A percentile compares a stretch with the other conserved stretches of the same genome.
Conservation (phyloP, 352 stramenopile genomes). For the Pythium brachiatum region DNA sequence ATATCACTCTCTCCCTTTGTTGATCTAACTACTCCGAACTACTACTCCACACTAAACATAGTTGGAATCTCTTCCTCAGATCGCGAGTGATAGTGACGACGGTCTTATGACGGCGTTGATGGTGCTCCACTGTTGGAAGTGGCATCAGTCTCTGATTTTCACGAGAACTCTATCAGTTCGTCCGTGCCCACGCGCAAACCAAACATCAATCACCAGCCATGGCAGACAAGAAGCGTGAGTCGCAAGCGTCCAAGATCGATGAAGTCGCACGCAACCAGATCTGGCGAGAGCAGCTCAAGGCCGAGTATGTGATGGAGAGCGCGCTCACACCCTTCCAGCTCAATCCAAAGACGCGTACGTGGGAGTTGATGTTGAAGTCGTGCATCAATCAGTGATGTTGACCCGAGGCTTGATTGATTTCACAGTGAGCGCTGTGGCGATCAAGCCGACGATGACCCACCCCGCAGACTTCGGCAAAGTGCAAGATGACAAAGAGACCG, state of each 20-base stretch:
- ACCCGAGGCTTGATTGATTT: neutral
- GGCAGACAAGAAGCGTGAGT: slow-evolving; percentile 76
- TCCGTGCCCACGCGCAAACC: no score
- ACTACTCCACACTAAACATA: neutral
- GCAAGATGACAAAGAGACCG: slow-evolving; percentile 47
- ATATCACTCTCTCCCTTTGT: neutral
- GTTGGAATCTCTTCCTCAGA: slow-evolving; percentile 1
- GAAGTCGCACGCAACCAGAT: slow-evolving; percentile 86
- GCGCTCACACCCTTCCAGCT: slow-evolving; percentile 77
- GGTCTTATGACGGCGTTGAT: neutral
- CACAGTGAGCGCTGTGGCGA: slow-evolving; percentile 69
- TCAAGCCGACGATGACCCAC: slow-evolving; percentile 76
- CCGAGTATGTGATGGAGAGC: slow-evolving; percentile 77
- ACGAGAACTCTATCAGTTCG: neutral
- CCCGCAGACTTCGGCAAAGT: slow-evolving; percentile 67
- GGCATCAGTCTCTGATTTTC: neutral
- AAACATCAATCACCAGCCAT: slow-evolving; percentile 25
- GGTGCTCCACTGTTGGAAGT: neutral
- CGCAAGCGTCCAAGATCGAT: slow-evolving; percentile 77
- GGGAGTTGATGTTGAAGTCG: neutral
- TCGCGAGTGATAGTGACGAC: neutral
- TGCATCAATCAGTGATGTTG: slow-evolving; percentile 1
- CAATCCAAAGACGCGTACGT: slow-evolving; percentile 77
- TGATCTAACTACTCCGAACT: no score
- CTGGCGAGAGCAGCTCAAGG: slow-evolving; percentile 86